phyloP scores from a whole-genome alignment of 2,329 filamentous ascomycete species.

The Xylariomycetidae sp. region DNA sequence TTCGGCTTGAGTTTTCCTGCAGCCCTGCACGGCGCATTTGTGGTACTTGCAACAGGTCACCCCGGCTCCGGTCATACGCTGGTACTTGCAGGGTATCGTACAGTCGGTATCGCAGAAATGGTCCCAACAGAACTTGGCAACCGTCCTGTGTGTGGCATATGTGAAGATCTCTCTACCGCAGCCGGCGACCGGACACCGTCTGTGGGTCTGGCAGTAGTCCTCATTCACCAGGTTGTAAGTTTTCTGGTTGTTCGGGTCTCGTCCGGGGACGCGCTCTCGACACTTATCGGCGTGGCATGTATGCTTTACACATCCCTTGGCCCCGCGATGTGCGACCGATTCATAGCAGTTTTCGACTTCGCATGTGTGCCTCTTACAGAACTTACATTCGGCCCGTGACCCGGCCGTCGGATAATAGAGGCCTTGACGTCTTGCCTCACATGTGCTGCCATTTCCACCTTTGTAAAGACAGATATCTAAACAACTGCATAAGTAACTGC shows the following conservation, averaged over 20 bases:
- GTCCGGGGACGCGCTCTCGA: conserved; percentile 8
- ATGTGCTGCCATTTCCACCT: no score
- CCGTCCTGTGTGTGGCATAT: conserved; percentile 22
- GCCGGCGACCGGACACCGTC: conserved; percentile 10
- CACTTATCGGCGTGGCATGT: conserved; percentile 14
- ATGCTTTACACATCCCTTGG: conserved; percentile 14
- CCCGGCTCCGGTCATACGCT: conserved; percentile 9
- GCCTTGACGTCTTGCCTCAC: no score
- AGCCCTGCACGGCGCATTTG: conserved; percentile 14
- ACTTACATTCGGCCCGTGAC: no score
- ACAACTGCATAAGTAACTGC: no score
- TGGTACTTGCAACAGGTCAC: conserved; percentile 13
- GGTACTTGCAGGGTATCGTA: conserved; percentile 7
- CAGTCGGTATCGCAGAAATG: conserved; percentile 16
- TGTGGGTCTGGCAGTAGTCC: conserved; percentile 15
- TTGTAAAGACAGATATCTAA: no score
- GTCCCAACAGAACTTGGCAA: conserved; percentile 13
- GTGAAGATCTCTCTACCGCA: conserved; percentile 24
- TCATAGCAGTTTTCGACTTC: no score
- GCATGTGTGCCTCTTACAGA: no score
- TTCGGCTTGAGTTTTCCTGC: conserved; percentile 3
- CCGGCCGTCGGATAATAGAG: no score
- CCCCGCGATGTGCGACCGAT: no score
- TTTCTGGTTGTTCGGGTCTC: conserved; percentile 1
- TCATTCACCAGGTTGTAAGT: conserved; percentile 1